Conservation (phyloP, 1,284 basidiomycete species). For the Trichosporon inkin region DNA sequence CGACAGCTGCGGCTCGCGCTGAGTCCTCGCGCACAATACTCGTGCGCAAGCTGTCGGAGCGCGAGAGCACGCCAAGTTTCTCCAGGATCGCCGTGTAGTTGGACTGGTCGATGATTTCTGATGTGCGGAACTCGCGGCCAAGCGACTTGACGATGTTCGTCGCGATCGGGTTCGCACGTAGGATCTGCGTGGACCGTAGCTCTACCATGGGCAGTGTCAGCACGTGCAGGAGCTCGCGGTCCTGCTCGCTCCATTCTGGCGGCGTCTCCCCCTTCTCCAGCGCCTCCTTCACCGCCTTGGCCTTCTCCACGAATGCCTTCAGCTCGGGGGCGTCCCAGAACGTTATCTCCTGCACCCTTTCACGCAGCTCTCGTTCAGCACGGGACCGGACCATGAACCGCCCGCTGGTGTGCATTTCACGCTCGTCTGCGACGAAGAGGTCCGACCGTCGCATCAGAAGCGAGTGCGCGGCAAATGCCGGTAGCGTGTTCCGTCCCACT, state of each 20-base stretch:
- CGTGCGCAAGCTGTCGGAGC: constrained; percentile 60
- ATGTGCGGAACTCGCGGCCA: constrained; percentile 20
- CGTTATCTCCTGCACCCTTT: constrained; percentile 59
- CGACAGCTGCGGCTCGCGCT: constrained; percentile 23
- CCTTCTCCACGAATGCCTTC: constrained; percentile 60
- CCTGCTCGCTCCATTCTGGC: constrained; percentile 57
- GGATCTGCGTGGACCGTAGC: constrained; percentile 59
- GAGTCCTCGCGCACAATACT: constrained; percentile 31
- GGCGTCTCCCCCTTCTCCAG: constrained; percentile 12
- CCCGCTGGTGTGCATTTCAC: constrained; percentile 59
- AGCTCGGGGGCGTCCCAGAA: constrained; percentile 53
- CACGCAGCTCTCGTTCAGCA: constrained; percentile 59
- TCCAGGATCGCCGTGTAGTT: constrained; percentile 56
- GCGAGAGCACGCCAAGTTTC: constrained; percentile 65
- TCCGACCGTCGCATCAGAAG: constrained; percentile 64
- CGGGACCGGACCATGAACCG: constrained; percentile 67
- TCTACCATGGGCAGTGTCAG: constrained; percentile 62
- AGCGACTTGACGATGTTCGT: constrained; percentile 63
- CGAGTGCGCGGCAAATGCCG: constrained; percentile 64
- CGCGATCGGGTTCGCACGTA: constrained; percentile 60
- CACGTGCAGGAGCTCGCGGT: constrained; percentile 64
- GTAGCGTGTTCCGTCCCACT: constrained; percentile 31
- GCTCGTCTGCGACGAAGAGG: constrained; percentile 62
- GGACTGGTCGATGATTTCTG: constrained; percentile 48
- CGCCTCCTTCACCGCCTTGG: constrained; percentile 52